Evolutionary conservation across 192 early-diverging fungal genomes (phyloP).

Genomic region (Piromyces finnis): DNA sequence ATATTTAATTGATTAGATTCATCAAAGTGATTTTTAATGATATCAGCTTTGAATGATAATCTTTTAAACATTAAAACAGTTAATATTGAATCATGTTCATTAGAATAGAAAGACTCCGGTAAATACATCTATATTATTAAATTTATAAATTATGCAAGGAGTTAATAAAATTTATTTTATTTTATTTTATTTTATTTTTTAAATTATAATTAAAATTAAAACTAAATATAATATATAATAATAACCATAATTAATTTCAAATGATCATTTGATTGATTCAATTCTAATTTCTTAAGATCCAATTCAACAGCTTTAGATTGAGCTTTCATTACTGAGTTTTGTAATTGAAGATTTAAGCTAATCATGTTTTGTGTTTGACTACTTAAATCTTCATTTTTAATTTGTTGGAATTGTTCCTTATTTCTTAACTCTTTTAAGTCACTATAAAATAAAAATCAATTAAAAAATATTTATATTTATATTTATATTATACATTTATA

Average conservation of each 20-base stretch:
- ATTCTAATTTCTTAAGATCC: slow-evolving; percentile 74
- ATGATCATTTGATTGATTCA: slow-evolving; percentile 60
- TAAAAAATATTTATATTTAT: neutral
- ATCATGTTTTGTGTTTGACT: slow-evolving; percentile 67
- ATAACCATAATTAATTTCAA: slow-evolving; percentile 17
- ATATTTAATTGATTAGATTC: neutral
- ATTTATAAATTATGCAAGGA: no score
- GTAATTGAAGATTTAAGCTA: slow-evolving; percentile 59
- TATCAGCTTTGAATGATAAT: slow-evolving; percentile 60
- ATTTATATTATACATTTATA: no score
- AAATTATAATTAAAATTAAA: no score
- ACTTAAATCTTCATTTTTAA: slow-evolving; percentile 28
- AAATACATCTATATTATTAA: slow-evolving; percentile 57
- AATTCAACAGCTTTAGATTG: slow-evolving; percentile 81
- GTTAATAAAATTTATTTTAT: no score
- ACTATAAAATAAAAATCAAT: slow-evolving; percentile 8
- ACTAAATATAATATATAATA: neutral
- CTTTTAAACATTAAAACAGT: slow-evolving; percentile 62
- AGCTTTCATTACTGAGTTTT: slow-evolving; percentile 59
- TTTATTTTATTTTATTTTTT: no score
- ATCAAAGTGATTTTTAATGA: slow-evolving; percentile 9
- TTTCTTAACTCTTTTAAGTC: slow-evolving; percentile 56
- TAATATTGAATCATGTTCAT: slow-evolving; percentile 58
- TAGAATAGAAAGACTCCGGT: slow-evolving; percentile 64
- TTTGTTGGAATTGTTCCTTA: slow-evolving; percentile 36